Conservation (phyloP, 2,329 filamentous ascomycete genomes). For the Arthroderma uncinatum region DNA sequence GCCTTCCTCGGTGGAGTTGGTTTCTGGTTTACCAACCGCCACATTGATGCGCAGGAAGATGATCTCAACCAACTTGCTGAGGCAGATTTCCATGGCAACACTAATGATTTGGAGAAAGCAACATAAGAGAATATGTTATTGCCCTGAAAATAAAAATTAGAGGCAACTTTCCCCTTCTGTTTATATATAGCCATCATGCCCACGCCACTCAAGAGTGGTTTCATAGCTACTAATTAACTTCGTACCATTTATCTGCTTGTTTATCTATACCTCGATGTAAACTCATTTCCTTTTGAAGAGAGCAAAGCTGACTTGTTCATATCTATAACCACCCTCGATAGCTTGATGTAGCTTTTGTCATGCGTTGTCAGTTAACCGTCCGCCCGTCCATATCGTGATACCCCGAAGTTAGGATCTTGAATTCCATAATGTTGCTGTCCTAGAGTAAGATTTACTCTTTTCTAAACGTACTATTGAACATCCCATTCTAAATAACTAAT, state of each 20-base stretch:
- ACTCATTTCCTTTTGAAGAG: background rate
- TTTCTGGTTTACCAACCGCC: conserved; percentile 59
- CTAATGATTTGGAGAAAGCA: background rate
- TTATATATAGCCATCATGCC: background rate
- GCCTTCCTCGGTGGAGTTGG: conserved; percentile 50
- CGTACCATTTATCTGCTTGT: background rate
- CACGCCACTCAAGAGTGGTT: background rate
- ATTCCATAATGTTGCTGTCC: too few relatives aligned
- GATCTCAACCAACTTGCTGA: conserved; percentile 43
- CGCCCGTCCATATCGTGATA: too few relatives aligned
- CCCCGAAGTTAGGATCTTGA: too few relatives aligned
- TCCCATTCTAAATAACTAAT: too few relatives aligned
- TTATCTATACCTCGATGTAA: background rate
- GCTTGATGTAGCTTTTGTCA: background rate
- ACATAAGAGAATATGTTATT: background rate
- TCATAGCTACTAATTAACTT: background rate
- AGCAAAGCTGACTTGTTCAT: background rate
- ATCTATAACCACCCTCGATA: background rate
- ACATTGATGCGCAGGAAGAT: conserved; percentile 58
- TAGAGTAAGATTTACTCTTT: too few relatives aligned
- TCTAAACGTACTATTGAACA: too few relatives aligned
- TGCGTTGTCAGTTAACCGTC: background rate
- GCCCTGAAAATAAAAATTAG: background rate
- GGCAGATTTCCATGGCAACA: background rate
- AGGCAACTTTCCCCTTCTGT: background rate